These are phyloP conservation scores for Porogramme epimiltina DNA, from an alignment of 1,284 basidiomycete species.

Conservation along the genomic window DNA sequence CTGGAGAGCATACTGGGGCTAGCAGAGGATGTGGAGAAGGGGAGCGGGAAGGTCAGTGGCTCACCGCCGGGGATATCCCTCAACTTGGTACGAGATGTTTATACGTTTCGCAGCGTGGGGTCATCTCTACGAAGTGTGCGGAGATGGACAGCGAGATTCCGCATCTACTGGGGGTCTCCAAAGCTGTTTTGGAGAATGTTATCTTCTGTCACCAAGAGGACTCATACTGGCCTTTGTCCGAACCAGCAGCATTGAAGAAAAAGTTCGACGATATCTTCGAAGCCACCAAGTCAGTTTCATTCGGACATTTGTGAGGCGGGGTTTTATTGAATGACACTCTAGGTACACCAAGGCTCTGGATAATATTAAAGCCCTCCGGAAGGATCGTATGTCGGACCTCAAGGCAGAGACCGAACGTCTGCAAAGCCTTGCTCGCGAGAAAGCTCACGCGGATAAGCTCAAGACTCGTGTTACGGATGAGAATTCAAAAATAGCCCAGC, in stretches of 20 bases:
- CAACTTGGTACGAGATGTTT: background rate
- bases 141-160: slow-evolving; percentile 97
- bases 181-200: slow-evolving; percentile 96
- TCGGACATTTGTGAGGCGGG: too few species aligned
- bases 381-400: slow-evolving; percentile 88
- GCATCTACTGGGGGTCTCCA: slow-evolving; percentile 91
- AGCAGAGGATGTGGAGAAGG: slow-evolving; percentile 67
- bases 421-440: slow-evolving; percentile 81
- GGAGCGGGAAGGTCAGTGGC: slow-evolving; percentile 65
- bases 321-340: background rate
- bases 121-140: slow-evolving; percentile 94
- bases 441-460: slow-evolving; percentile 85
- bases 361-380: slow-evolving; percentile 86
- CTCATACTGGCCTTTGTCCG: slow-evolving; percentile 96
- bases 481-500: slow-evolving; percentile 63
- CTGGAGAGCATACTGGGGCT: slow-evolving; percentile 88
- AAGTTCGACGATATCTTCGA: slow-evolving; percentile 99
- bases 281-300: slow-evolving; percentile 77
- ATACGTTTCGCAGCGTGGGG: slow-evolving; percentile 62
- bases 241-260: slow-evolving; percentile 92
- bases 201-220: slow-evolving; percentile 99
- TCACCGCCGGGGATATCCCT: background rate
- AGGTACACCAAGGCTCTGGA: slow-evolving; percentile 98
- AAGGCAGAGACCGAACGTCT: slow-evolving; percentile 94
- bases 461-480: slow-evolving; percentile 69